Evolutionary conservation across 106 monocot genomes (phyloP).

Genomic region (Amphibolis antarctica): DNA sequence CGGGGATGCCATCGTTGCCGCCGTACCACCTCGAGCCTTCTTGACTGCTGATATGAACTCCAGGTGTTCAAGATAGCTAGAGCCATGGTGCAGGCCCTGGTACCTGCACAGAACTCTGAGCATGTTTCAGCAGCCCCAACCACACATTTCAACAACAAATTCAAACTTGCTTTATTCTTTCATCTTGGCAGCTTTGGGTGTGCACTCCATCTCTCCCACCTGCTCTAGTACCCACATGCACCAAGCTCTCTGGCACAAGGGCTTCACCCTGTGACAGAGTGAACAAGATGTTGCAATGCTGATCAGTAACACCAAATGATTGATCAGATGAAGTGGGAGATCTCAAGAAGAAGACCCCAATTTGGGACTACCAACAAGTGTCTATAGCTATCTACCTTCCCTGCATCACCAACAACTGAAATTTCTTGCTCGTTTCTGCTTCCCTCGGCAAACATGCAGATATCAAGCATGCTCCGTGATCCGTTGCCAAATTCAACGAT

Average conservation of each 20-base stretch:
- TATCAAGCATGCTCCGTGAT: conserved; percentile 85
- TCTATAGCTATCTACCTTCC: conserved; percentile 92
- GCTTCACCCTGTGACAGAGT: conserved; percentile 91
- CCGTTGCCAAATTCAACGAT: conserved; percentile 95
- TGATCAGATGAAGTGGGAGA: too few species aligned
- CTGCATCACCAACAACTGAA: conserved; percentile 82
- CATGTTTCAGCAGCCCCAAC: background rate
- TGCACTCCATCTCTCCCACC: conserved; percentile 54
- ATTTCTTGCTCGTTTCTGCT: conserved; percentile 97
- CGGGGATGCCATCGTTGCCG: conserved; percentile 15
- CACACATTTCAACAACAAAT: background rate
- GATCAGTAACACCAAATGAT: too few species aligned
- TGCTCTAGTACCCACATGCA: conserved; percentile 55
- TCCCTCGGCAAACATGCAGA: conserved; percentile 99
- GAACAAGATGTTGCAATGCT: too few species aligned
- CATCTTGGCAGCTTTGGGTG: conserved; percentile 42
- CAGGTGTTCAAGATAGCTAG: conserved; percentile 86
- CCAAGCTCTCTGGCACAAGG: conserved; percentile 85
- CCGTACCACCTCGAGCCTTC: conserved; percentile 43
- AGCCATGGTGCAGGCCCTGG: conserved; percentile 90
- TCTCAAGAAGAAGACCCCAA: too few species aligned
- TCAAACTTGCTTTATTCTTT: conserved; percentile 61
- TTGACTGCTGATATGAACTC: conserved; percentile 62
- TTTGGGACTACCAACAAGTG: too few species aligned
- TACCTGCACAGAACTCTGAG: conserved; percentile 31